A percentile compares a stretch with the other conserved stretches of the same genome.
These are phyloP conservation scores for Candida caryicola DNA, from an alignment of 805 yeast genomes.

Conservation along the genomic window DNA sequence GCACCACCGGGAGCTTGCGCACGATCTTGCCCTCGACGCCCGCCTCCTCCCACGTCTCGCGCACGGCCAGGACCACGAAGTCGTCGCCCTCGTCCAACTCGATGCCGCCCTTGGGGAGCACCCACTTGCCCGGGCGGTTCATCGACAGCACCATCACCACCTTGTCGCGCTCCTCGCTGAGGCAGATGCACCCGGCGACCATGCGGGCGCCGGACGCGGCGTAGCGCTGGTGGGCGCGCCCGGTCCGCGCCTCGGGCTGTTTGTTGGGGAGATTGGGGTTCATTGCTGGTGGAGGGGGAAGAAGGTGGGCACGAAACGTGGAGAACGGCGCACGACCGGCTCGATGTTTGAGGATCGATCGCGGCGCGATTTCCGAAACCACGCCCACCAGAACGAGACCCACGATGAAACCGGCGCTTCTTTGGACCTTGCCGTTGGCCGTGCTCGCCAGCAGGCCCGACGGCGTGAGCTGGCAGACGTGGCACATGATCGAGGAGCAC, in stretches of 20 bases:
- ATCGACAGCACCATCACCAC: constrained; percentile 80
- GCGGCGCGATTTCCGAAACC: neutral
- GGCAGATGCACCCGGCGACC: constrained; percentile 89
- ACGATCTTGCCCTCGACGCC: constrained; percentile 73
- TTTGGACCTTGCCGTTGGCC: constrained; percentile 1
- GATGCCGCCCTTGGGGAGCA: constrained; percentile 93
- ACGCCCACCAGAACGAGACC: neutral
- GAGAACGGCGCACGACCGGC: no score
- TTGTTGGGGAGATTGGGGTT: constrained; percentile 3
- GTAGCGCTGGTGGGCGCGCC: constrained; percentile 57
- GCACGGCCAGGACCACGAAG: constrained; percentile 53
- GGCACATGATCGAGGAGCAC: constrained; percentile 93
- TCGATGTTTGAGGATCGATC: neutral
- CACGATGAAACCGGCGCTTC: constrained; percentile 1
- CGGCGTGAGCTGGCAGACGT: constrained; percentile 67
- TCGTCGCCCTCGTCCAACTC: constrained; percentile 73
- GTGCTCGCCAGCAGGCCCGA: constrained; percentile 35
- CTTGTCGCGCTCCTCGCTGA: constrained; percentile 52
- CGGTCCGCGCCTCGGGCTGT: constrained; percentile 37
- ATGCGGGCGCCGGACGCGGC: constrained; percentile 72
- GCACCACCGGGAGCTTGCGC: constrained; percentile 58
- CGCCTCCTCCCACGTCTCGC: constrained; percentile 99
- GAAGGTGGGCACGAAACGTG: no score
- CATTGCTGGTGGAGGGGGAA: no score
- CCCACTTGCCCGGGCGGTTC: constrained; percentile 70